Evolutionary conservation across 2,329 filamentous ascomycete genomes (phyloP).

Genomic region (Aureobasidium sp.): DNA sequence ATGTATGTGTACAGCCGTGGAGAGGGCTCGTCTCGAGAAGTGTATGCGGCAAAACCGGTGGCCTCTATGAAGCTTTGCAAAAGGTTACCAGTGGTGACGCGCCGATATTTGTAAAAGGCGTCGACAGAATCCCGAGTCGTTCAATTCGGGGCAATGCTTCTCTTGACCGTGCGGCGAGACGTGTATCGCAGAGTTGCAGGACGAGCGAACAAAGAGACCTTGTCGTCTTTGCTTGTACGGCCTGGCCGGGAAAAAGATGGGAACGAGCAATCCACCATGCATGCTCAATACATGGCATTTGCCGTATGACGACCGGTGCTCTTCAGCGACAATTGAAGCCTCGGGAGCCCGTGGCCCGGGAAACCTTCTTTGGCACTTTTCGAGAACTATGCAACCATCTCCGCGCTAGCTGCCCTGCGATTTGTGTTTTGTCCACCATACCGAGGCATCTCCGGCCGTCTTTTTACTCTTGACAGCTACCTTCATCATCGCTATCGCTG

Average conservation of each 20-base stretch:
- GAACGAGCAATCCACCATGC: not conserved
- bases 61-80: conserved; percentile 10
- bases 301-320: conserved; percentile 13
- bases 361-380: conserved; percentile 10
- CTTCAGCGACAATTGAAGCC: not conserved
- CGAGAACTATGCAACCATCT: conserved; percentile 3
- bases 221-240: not conserved
- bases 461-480: not conserved
- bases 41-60: conserved; percentile 12
- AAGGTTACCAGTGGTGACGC: conserved; percentile 10
- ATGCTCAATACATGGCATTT: conserved; percentile 10
- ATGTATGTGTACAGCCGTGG: not conserved
- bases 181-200: conserved; percentile 2
- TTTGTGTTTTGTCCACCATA: not conserved
- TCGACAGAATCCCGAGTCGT: not conserved
- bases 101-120: conserved; percentile 6
- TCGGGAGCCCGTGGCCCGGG: not conserved
- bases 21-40: not conserved
- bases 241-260: conserved; percentile 6
- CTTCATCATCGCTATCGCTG: not conserved
- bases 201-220: not conserved
- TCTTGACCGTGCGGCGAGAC: not conserved
- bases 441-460: not conserved
- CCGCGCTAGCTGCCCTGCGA: conserved; percentile 5
- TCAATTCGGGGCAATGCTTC: not conserved